Base-by-base conservation (phyloP, 345 rosid genomes). In the Heritiera littoralis region DNA sequence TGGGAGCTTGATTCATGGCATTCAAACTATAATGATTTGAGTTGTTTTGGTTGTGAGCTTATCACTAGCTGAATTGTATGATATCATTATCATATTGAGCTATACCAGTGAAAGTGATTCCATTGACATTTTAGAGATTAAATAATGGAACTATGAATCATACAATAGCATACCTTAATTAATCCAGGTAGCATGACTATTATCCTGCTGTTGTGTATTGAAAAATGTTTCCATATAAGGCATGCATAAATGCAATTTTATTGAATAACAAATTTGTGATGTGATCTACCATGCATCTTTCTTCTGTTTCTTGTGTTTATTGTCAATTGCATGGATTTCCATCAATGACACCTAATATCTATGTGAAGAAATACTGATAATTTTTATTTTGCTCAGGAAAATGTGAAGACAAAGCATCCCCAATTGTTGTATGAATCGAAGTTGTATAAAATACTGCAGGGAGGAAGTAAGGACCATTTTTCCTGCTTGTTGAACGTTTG, bases 401-500 rank as follows among this genome's bases (percentile, higher is more conserved):
- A 84, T 84, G 88, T 89, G 81, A 96, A 96, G 88, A 92, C 99
- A 66, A 93, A 90, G 86, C 99, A 93, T 88, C 99, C 98, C 40
- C 99, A 95, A 80, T 89, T 95, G 88, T 83, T 92, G 55, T 92
- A 93, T 82, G 99, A 95, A 85, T 93, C 99, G 2, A 95, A 92
- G 77, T 83, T 95, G 80, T 95, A 93, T 59, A 91, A 91, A 81
- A 90, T 93, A 51, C 88, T 95, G 43, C 97, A 95, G 77, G 99
- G 99, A 86, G 99, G 99, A 91, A 93, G 99, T 95, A 87, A 87
- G 79, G 52, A 61, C 35, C 78, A 40, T 5, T 41, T 77, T 76
- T 75, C 69, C 58, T 83, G 20, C 61, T 69, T 68, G 49, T 68
- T 6, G 55, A 20, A 43, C 7, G 13, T 56, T 55, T 49, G 55